These are phyloP conservation scores for Umbelopsis isabellina DNA, from an alignment of 192 early-diverging fungal species.

Conservation along the genomic window DNA sequence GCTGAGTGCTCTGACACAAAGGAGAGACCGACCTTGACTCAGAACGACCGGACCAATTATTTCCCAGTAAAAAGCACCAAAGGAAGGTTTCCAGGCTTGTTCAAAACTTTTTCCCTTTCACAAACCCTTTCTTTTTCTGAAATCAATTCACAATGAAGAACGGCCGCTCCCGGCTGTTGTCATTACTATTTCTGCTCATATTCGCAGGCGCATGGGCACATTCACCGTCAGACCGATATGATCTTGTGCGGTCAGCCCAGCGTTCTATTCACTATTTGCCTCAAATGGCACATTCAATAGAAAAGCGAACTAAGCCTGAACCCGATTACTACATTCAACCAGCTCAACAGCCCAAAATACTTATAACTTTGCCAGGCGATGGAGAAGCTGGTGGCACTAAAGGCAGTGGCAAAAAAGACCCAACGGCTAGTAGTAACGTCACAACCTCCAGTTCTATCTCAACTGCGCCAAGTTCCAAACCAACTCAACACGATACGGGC, in stretches of 20 bases:
- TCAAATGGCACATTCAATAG: neutral
- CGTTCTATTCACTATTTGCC: conserved; percentile 1
- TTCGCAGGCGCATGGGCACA: neutral
- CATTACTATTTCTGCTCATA: neutral
- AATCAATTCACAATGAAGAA: neutral
- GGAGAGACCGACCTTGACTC: no score
- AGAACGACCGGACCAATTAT: conserved; percentile 12
- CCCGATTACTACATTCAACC: neutral
- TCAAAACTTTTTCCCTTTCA: no score
- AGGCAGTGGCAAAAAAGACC: neutral
- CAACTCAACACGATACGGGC: neutral
- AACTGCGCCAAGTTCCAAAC: neutral
- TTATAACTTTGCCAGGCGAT: neutral
- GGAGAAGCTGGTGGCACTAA: neutral
- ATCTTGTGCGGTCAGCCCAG: conserved; percentile 2
- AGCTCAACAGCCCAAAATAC: neutral
- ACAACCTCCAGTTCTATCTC: neutral
- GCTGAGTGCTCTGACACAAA: no score
- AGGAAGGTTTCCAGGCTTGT: no score
- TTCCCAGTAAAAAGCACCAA: neutral
- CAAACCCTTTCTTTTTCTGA: no score
- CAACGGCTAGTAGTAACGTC: neutral
- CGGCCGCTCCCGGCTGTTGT: neutral
- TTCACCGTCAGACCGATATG: conserved; percentile 1
- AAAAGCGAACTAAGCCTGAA: neutral